These are phyloP conservation scores for Penicillium samsonianum DNA, from an alignment of 495 filamentous ascomycete genomes.

Conservation along the genomic window DNA sequence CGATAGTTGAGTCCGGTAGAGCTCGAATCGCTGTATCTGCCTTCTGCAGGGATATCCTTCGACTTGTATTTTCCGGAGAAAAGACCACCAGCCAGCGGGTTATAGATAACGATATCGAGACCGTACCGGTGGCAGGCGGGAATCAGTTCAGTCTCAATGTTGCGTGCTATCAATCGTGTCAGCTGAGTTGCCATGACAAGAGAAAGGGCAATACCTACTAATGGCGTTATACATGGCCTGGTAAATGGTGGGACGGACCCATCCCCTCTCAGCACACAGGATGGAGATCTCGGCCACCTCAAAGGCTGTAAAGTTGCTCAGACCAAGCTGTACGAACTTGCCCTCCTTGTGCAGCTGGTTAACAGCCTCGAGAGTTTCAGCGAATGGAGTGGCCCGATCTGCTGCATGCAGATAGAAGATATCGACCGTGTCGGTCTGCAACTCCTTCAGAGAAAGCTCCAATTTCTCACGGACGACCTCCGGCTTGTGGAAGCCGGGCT, in stretches of 20 bases:
- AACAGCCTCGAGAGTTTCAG: conserved; percentile 73
- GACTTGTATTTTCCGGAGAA: conserved; percentile 84
- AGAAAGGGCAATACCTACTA: conserved; percentile 30
- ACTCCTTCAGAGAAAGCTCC: conserved; percentile 65
- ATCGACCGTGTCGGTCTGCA: conserved; percentile 77
- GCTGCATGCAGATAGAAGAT: conserved; percentile 88
- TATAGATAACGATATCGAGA: conserved; percentile 84
- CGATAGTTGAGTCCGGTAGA: conserved; percentile 66
- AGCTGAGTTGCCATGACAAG: conserved; percentile 38
- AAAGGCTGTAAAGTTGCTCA: conserved; percentile 85
- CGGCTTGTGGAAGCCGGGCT: conserved; percentile 59
- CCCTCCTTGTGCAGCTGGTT: conserved; percentile 84
- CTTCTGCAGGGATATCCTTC: conserved; percentile 63
- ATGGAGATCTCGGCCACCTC: conserved; percentile 89
- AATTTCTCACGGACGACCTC: conserved; percentile 62
- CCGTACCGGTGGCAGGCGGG: conserved; percentile 76
- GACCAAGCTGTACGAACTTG: conserved; percentile 79
- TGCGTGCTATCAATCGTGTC: conserved; percentile 57
- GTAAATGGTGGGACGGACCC: conserved; percentile 63
- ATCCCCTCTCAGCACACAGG: conserved; percentile 77
- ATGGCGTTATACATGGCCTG: conserved; percentile 68
- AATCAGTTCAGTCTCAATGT: conserved; percentile 72
- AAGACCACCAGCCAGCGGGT: conserved; percentile 79
- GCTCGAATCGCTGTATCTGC: conserved; percentile 66
- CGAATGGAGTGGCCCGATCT: conserved; percentile 75